Percentiles rank a stretch among this genome's conserved stretches.
phyloP scores from a whole-genome alignment of 2,329 filamentous ascomycete genomes.

The Tolypocladium tropicale region DNA sequence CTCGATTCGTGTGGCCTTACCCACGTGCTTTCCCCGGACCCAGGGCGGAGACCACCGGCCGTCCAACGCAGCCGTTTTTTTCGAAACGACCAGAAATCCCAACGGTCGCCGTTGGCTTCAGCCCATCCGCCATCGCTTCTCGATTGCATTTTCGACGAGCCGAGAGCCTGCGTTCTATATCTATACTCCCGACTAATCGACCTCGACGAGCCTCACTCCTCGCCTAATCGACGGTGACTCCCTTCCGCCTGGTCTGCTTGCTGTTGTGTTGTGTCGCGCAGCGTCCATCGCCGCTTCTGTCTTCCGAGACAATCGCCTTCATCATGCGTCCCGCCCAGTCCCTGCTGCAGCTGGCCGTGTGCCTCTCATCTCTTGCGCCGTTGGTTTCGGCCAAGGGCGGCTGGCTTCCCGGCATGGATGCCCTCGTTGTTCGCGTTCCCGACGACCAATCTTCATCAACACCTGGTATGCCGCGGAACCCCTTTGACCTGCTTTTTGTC shows the following conservation, averaged over 20 bases:
- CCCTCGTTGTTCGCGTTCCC: constrained; percentile 41
- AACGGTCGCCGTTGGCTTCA: neutral
- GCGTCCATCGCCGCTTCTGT: neutral
- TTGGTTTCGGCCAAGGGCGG: constrained; percentile 45
- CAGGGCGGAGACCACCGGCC: neutral
- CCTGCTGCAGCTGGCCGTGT: constrained; percentile 36
- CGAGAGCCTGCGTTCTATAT: neutral
- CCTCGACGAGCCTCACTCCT: neutral
- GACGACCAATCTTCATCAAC: constrained; percentile 19
- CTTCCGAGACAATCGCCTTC: neutral
- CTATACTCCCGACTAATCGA: neutral
- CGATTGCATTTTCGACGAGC: neutral
- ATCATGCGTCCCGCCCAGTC: constrained; percentile 40
- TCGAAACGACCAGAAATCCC: neutral
- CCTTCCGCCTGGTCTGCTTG: neutral
- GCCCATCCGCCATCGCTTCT: neutral
- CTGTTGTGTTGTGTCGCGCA: neutral
- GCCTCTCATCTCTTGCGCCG: constrained; percentile 39
- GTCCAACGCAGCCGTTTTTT: neutral
- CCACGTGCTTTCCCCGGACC: neutral
- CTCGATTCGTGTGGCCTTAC: neutral
- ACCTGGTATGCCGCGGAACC: neutral
- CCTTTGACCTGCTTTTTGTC: too few species aligned
- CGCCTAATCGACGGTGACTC: neutral
- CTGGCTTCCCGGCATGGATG: constrained; percentile 43